These are phyloP conservation scores for Tanacetum coccineum DNA, from an alignment of 129 eudicot genomes.

Conservation along the genomic window DNA sequence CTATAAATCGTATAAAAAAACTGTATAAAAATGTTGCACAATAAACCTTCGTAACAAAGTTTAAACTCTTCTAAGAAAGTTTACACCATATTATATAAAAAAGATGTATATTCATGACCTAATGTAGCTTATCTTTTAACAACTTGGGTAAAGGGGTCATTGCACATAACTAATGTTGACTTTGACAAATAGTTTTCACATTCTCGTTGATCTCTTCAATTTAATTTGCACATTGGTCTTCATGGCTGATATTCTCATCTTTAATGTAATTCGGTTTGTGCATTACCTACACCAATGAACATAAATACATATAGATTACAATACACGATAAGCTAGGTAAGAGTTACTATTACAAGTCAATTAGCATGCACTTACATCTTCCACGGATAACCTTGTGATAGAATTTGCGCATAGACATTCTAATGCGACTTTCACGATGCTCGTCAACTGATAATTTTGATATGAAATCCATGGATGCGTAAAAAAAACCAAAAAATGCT, in stretches of 20 bases:
- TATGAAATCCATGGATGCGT: constrained; percentile 31
- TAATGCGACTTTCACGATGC: constrained; percentile 25
- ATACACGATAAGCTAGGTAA: neutral
- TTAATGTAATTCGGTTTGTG: constrained; percentile 23
- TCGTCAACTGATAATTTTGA: constrained; percentile 15
- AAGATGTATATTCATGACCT: too few relatives aligned
- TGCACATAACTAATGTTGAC: constrained; percentile 2
- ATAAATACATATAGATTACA: constrained; percentile 4
- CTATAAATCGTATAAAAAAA: too few relatives aligned
- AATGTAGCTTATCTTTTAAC: too few relatives aligned
- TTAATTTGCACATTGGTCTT: constrained; percentile 1
- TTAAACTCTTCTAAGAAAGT: too few relatives aligned
- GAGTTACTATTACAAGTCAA: neutral
- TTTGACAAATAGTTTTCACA: constrained; percentile 5
- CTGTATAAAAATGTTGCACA: too few relatives aligned
- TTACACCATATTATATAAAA: too few relatives aligned
- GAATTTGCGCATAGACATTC: constrained; percentile 39
- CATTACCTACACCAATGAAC: constrained; percentile 20
- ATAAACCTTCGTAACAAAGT: too few relatives aligned
- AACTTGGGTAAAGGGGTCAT: constrained; percentile 32
- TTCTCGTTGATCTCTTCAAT: constrained; percentile 18
- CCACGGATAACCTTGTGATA: constrained; percentile 27
- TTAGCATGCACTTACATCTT: constrained; percentile 34
- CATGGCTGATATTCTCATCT: constrained; percentile 2
- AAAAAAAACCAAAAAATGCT: too few relatives aligned